Percentiles rank a stretch among this genome's conserved stretches.
phyloP scores from a whole-genome alignment of 805 yeast genomes.

The Saccharomycopsis capsularis region DNA sequence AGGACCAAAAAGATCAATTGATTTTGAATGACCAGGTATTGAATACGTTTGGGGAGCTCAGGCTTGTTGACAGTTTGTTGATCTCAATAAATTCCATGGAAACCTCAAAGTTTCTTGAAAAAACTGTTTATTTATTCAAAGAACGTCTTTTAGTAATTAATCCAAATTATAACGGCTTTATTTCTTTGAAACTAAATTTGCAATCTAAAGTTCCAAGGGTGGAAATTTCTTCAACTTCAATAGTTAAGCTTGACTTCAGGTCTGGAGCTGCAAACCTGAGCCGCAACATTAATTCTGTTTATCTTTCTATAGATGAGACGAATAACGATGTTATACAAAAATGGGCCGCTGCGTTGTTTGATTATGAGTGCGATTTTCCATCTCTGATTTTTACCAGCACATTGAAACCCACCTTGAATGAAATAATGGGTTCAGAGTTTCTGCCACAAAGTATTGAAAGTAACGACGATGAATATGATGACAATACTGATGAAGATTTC shows the following conservation, averaged over 20 bases:
- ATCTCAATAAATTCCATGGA: constrained; percentile 11
- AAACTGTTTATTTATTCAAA: constrained; percentile 14
- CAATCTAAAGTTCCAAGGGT: constrained; percentile 14
- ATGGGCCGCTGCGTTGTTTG: constrained; percentile 21
- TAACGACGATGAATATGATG: not conserved
- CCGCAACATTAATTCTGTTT: constrained; percentile 9
- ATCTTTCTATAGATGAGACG: constrained; percentile 14
- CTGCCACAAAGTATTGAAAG: not conserved
- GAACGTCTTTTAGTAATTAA: constrained; percentile 11
- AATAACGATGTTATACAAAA: constrained; percentile 20
- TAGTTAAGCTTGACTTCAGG: constrained; percentile 17
- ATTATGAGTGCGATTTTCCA: constrained; percentile 20
- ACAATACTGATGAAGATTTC: not conserved
- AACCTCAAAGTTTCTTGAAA: constrained; percentile 4
- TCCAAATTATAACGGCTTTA: constrained; percentile 7
- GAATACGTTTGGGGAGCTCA: constrained; percentile 14
- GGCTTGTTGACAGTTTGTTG: constrained; percentile 17
- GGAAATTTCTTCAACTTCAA: constrained; percentile 16
- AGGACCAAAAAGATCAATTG: constrained; percentile 1
- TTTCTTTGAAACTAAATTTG: constrained; percentile 9
- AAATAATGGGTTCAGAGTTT: not conserved
- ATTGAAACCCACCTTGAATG: not conserved
- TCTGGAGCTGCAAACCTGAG: not conserved
- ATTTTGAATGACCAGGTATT: constrained; percentile 6
- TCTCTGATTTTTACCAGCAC: constrained; percentile 17